These are phyloP conservation scores for Cystobasidiaceae sp. DNA, from an alignment of 1,284 basidiomycete species.

Conservation along the genomic window DNA sequence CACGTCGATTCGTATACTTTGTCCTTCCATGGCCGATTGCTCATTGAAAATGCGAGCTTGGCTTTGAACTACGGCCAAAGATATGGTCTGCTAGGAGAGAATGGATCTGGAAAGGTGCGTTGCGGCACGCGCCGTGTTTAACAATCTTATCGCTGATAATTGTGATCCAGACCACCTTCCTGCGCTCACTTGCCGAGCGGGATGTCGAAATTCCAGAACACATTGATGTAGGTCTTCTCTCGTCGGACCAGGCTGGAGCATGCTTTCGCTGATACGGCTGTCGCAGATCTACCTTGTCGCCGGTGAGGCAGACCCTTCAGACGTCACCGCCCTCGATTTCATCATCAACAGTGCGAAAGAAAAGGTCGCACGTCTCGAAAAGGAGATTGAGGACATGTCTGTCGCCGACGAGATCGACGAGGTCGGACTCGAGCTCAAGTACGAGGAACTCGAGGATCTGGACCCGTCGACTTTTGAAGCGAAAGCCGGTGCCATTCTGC, in stretches of 20 bases:
- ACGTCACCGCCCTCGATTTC: constrained; percentile 92
- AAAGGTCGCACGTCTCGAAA: constrained; percentile 93
- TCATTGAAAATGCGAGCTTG: constrained; percentile 84
- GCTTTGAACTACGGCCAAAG: constrained; percentile 93
- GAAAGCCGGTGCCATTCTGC: constrained; percentile 91
- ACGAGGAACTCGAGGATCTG: constrained; percentile 95
- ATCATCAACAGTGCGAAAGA: constrained; percentile 86
- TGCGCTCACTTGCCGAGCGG: constrained; percentile 67
- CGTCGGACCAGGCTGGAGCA: background rate
- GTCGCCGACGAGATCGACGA: constrained; percentile 86
- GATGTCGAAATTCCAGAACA: constrained; percentile 92
- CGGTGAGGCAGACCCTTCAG: constrained; percentile 94
- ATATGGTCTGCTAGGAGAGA: constrained; percentile 91
- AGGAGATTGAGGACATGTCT: constrained; percentile 89
- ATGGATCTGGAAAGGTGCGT: constrained; percentile 91
- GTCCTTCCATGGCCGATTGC: constrained; percentile 91
- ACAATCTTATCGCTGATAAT: background rate
- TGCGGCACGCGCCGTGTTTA: background rate
- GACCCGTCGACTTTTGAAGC: constrained; percentile 93
- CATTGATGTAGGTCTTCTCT: constrained; percentile 63
- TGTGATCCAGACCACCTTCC: constrained; percentile 51
- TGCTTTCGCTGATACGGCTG: background rate
- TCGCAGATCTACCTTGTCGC: constrained; percentile 83
- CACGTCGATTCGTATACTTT: constrained; percentile 95
- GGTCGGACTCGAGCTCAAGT: constrained; percentile 73